Base-by-base conservation (phyloP, 2,329 filamentous ascomycete species). In the Penicillium palitans region DNA sequence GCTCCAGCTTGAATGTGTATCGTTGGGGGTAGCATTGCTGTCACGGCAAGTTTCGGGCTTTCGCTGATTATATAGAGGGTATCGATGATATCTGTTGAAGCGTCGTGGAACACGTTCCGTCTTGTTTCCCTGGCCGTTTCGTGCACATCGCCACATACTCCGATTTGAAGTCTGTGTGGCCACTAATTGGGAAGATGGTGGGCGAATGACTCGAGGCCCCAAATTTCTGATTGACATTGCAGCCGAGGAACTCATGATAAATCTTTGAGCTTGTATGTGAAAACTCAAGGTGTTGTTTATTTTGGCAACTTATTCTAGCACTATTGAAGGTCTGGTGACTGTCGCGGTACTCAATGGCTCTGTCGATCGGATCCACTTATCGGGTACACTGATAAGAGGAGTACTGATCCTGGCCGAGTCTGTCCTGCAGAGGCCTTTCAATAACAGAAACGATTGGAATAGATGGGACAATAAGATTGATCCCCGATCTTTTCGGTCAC, bases 241-340 rank as follows among this genome's bases (percentile, higher is more conserved):
- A n/a, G 55, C 46, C 4, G 60, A 61, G 45, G 55, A 64, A 52
- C 58, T 62, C 62, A 67, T 67, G 56, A 15, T 59, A 19, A 15
- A 27, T 54, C 9, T 17, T 35, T 9, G 7, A 19, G 19, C 9
- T 42, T n/a, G 9, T 44, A 33, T 29, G 15, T 21, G 1, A 31
- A 27, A 27, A 12, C 12, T n/a, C 25, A 21, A 46, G 9, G 5
- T 53, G 4, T 9, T 27, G 19, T 19, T 29, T 15, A 25, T 15
- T 21, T 24, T 15, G 19, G 19, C 15, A 25, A 27, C 27, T 15
- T 24, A 33, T 25, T 12, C 41, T 31, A 27, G 29, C 27, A 9
- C 8, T 44, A 35, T 45, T 15, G 15, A 45, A 45, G 15, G 21
- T 35, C 19, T 27, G 40, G 10, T 52, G 15, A 19, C 27, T 33